A percentile compares a stretch with the other conserved stretches of the same genome.
Evolutionary conservation across 352 stramenopile genomes (phyloP).

Genomic region (Phytophthora hybrid): DNA sequence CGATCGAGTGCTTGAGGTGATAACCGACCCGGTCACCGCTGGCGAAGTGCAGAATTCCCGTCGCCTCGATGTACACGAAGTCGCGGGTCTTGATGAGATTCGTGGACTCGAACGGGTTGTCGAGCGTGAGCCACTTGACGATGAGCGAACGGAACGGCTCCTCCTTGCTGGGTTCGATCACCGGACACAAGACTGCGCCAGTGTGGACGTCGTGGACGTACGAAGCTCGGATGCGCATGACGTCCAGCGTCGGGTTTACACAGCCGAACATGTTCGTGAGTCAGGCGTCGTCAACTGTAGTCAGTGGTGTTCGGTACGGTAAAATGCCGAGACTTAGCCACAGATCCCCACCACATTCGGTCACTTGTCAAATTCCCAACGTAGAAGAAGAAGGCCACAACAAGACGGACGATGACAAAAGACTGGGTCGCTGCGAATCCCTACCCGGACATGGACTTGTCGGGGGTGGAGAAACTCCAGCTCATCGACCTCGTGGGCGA

Average conservation of each 20-base stretch:
- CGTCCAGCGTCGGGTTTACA: conserved; percentile 36
- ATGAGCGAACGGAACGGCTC: conserved; percentile 38
- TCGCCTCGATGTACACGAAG: conserved; percentile 51
- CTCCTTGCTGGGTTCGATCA: conserved; percentile 31
- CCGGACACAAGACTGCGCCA: conserved; percentile 32
- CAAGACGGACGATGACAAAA: conserved; percentile 27
- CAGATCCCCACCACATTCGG: too few relatives aligned
- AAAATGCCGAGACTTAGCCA: background rate
- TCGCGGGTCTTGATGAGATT: conserved; percentile 45
- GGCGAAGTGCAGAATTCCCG: conserved; percentile 19
- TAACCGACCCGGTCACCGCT: conserved; percentile 39
- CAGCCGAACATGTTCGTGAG: conserved; percentile 32
- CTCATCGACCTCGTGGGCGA: conserved; percentile 41
- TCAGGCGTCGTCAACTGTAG: too few relatives aligned
- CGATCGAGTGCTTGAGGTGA: conserved; percentile 31
- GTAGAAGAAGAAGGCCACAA: background rate
- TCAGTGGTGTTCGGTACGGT: background rate
- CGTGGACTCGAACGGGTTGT: conserved; percentile 36
- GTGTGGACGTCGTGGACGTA: conserved; percentile 42
- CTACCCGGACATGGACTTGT: conserved; percentile 40
- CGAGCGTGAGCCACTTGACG: conserved; percentile 47
- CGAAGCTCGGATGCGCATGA: conserved; percentile 42
- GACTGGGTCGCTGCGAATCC: conserved; percentile 39
- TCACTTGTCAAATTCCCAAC: background rate
- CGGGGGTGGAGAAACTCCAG: conserved; percentile 28